phyloP scores from a whole-genome alignment of 177 flowering plant genomes.

The Tripterygium wilfordii region DNA sequence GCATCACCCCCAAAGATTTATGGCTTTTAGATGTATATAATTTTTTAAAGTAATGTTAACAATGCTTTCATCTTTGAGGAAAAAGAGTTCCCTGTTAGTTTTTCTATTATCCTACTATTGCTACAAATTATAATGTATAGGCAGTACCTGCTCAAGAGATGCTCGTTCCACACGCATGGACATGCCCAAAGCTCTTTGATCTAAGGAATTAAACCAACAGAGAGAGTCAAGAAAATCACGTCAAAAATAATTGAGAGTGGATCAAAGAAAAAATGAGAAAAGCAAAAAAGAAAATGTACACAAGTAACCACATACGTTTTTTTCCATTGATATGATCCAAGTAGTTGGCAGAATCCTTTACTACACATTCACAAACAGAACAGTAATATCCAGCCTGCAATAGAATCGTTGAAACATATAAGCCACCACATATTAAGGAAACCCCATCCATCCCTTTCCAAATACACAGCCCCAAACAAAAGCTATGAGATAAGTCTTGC shows the following conservation, averaged over 20 bases:
- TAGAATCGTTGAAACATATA: background rate
- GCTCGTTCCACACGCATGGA: conserved; percentile 96
- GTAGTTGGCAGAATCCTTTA: conserved; percentile 96
- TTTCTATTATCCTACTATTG: background rate
- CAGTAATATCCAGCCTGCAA: conserved; percentile 95
- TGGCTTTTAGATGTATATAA: too few relatives aligned
- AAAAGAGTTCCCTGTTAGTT: too few relatives aligned
- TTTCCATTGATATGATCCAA: conserved; percentile 98
- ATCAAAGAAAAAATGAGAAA: background rate
- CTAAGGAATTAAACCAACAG: conserved; percentile 26
- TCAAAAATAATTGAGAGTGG: background rate
- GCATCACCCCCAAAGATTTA: too few relatives aligned
- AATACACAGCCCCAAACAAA: too few relatives aligned
- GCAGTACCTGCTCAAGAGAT: conserved; percentile 76
- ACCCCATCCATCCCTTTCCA: too few relatives aligned
- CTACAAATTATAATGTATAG: background rate
- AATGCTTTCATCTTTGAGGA: too few relatives aligned
- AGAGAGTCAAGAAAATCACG: background rate
- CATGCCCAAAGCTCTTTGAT: conserved; percentile 99
- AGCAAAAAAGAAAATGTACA: background rate
- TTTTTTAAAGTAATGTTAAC: too few relatives aligned
- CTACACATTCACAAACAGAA: conserved; percentile 93
- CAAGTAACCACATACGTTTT: conserved; percentile 58
- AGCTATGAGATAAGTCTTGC: too few relatives aligned
- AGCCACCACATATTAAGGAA: background rate